A percentile compares a stretch with the other conserved stretches of the same genome.
Evolutionary conservation across 2,329 filamentous ascomycete species (phyloP).

Genomic region (Penicillium sp.): DNA sequence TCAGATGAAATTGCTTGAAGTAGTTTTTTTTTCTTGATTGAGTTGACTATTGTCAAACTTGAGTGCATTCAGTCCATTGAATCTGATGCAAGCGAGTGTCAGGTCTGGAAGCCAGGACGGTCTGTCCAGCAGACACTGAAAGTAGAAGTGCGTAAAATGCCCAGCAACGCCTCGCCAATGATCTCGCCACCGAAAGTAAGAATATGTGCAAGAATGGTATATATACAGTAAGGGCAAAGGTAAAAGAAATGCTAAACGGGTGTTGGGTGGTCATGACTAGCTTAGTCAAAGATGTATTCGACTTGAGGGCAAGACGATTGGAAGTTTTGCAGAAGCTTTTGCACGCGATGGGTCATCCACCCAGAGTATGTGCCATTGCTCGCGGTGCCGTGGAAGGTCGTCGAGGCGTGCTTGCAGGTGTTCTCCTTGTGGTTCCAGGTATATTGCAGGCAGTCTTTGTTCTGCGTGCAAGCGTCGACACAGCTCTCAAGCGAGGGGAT

Average conservation of each 20-base stretch:
- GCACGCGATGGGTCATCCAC: constrained; percentile 30
- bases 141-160: constrained; percentile 1
- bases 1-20: background rate
- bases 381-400: constrained; percentile 22
- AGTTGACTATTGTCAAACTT: background rate
- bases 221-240: constrained; percentile 15
- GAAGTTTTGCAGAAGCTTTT: constrained; percentile 26
- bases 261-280: background rate
- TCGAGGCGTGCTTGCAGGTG: constrained; percentile 25
- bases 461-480: constrained; percentile 26
- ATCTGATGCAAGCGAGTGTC: constrained; percentile 4
- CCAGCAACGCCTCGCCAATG: constrained; percentile 24
- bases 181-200: constrained; percentile 3
- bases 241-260: background rate
- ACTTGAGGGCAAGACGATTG: constrained; percentile 29
- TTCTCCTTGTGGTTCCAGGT: constrained; percentile 23
- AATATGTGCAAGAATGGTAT: constrained; percentile 16
- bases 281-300: constrained; percentile 27
- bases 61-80: too few species aligned
- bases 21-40: background rate
- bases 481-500: constrained; percentile 23
- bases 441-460: constrained; percentile 32
- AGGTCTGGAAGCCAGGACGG: background rate
- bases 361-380: constrained; percentile 27
- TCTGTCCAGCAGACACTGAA: constrained; percentile 17